Evolutionary conservation across 2,329 filamentous ascomycete species (phyloP).

Genomic region (Trichoderma hamatum): DNA sequence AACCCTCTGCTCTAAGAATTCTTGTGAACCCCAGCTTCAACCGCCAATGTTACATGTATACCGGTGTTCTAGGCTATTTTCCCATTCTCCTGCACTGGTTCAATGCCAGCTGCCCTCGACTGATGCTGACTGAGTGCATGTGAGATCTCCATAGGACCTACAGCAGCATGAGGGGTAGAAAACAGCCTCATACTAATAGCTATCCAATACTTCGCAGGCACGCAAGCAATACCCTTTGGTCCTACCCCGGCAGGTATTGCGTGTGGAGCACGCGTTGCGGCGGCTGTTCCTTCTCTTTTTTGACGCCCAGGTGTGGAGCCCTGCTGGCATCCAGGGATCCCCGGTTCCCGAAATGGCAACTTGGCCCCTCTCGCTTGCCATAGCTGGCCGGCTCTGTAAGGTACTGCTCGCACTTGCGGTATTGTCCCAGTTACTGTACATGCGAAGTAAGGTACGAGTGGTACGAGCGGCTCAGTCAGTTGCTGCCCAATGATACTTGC

Average conservation of each 20-base stretch:
- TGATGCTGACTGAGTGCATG: background rate
- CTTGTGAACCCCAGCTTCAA: background rate
- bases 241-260: background rate
- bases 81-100: background rate
- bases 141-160: background rate
- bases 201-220: background rate
- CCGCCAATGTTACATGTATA: background rate
- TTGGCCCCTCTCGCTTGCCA: slow-evolving; percentile 8
- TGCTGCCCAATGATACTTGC: background rate
- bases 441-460: background rate
- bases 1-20: background rate
- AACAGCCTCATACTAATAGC: background rate
- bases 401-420: background rate
- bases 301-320: background rate
- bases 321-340: slow-evolving; percentile 13
- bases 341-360: slow-evolving; percentile 22
- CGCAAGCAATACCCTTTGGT: background rate
- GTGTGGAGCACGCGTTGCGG: background rate
- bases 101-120: background rate
- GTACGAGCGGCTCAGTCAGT: background rate
- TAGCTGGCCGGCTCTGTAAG: background rate
- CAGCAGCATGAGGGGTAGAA: background rate
- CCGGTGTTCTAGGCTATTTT: background rate
- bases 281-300: slow-evolving; percentile 1
- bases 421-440: background rate